Percentiles rank a stretch among this genome's conserved stretches.
Conservation (phyloP, 2,329 filamentous ascomycete species). For the Epichloe sibirici region DNA sequence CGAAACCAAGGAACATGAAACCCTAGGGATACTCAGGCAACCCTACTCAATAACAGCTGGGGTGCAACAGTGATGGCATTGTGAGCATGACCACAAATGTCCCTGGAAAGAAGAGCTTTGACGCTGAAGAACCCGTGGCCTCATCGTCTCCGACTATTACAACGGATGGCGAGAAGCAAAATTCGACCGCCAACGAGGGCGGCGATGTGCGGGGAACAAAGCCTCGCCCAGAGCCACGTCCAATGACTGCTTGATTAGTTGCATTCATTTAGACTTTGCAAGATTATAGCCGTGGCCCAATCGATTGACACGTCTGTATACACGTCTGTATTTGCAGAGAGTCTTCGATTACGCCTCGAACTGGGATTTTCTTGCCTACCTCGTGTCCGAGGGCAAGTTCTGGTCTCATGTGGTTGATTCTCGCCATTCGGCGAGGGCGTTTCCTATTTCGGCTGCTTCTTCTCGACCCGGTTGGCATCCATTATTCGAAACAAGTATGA, state of each 20-base stretch:
- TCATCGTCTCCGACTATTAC: background rate
- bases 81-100: background rate
- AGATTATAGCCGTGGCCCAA: no score
- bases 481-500: conserved; percentile 42
- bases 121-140: background rate
- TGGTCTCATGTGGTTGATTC: conserved; percentile 56
- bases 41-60: no score
- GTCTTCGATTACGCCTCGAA: background rate
- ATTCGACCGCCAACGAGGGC: background rate
- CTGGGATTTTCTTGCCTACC: conserved; percentile 4
- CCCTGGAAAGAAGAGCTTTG: background rate
- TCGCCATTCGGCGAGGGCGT: conserved; percentile 42
- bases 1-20: no score
- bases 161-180: background rate
- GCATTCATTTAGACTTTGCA: background rate
- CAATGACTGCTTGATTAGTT: conserved; percentile 29
- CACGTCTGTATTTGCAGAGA: background rate
- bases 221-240: conserved; percentile 21
- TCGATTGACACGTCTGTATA: background rate
- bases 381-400: conserved; percentile 37
- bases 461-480: conserved; percentile 33
- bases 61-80: no score
- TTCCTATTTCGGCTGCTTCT: conserved; percentile 34
- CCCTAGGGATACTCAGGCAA: no score
- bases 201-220: background rate